These are phyloP conservation scores for Penicillium sp. DNA, from an alignment of 2,329 filamentous ascomycete species.

Conservation along the genomic window DNA sequence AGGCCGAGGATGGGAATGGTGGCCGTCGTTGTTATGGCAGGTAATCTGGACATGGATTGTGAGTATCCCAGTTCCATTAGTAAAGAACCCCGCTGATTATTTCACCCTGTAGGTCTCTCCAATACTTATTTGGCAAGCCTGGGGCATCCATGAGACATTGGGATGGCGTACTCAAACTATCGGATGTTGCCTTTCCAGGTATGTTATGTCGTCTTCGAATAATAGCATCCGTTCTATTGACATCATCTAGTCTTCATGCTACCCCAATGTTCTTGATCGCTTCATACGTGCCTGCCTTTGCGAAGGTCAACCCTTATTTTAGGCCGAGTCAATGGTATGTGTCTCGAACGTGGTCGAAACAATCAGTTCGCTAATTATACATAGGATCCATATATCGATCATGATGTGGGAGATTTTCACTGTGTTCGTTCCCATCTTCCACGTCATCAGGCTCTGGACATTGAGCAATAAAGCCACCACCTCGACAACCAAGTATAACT, in stretches of 20 bases:
- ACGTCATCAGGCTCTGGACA: constrained; percentile 1
- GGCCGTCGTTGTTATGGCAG: constrained; percentile 7
- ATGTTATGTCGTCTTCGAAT: neutral
- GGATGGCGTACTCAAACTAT: constrained; percentile 8
- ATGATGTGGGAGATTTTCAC: constrained; percentile 11
- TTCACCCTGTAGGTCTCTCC: neutral
- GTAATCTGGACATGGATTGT: constrained; percentile 5
- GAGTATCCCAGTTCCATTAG: neutral
- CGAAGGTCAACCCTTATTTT: constrained; percentile 7
- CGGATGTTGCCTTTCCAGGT: constrained; percentile 7
- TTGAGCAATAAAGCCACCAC: neutral
- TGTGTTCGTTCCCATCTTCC: constrained; percentile 4
- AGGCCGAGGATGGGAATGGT: constrained; percentile 10
- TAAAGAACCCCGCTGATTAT: neutral
- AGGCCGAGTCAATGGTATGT: constrained; percentile 10
- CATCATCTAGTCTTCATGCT: constrained; percentile 6
- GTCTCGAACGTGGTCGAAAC: neutral
- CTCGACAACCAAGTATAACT: neutral
- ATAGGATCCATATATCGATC: constrained; percentile 7
- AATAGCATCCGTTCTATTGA: neutral
- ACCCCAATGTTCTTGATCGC: constrained; percentile 8
- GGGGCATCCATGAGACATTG: constrained; percentile 8
- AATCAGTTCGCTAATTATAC: neutral
- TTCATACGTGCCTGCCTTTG: constrained; percentile 5
- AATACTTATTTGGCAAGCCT: constrained; percentile 6